Evolutionary conservation across 805 yeast genomes (phyloP).

Genomic region (Blastobotrys chiropterorum): DNA sequence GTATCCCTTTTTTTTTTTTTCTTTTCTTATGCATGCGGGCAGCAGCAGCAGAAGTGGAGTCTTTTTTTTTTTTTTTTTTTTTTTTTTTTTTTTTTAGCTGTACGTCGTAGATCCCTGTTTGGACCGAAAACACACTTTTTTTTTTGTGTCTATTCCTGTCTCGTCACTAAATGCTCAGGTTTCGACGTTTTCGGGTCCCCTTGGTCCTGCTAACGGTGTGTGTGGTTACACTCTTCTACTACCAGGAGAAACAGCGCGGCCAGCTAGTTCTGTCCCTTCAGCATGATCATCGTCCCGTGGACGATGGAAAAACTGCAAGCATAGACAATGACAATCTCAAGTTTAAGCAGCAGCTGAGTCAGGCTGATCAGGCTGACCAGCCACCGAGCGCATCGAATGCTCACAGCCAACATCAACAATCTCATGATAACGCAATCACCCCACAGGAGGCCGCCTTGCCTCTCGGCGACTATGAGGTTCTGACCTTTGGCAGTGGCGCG

Average conservation of each 20-base stretch:
- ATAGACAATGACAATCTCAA: too few species aligned
- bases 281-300: not conserved
- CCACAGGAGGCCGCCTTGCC: too few species aligned
- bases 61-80: not conserved
- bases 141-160: not conserved
- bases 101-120: too few species aligned
- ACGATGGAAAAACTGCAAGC: not conserved
- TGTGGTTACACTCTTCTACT: not conserved
- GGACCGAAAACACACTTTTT: not conserved
- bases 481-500: conserved; percentile 14
- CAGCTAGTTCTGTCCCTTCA: not conserved
- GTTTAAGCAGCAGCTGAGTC: too few species aligned
- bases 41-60: not conserved
- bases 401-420: not conserved
- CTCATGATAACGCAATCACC: not conserved
- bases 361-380: too few species aligned
- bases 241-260: not conserved
- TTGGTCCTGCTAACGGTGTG: not conserved
- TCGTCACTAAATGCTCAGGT: not conserved
- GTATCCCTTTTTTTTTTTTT: not conserved
- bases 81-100: not conserved
- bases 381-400: too few species aligned
- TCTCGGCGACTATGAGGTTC: conserved; percentile 10
- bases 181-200: not conserved
- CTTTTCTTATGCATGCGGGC: not conserved